These are phyloP conservation scores for Mortierella polycephala DNA, from an alignment of 371 early-diverging fungal genomes.

Conservation along the genomic window DNA sequence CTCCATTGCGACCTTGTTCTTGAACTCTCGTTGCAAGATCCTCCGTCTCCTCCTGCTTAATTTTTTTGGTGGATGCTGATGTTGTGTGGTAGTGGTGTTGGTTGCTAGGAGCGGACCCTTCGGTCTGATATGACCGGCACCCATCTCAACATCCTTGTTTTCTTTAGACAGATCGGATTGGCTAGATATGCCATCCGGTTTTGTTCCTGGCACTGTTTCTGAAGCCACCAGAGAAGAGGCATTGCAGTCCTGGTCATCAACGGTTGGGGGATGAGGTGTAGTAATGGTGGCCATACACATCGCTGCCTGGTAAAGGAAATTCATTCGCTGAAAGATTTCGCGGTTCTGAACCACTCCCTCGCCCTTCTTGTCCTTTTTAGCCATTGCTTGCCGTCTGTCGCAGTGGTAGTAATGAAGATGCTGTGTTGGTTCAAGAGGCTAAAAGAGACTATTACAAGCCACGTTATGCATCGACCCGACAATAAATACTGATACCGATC, in stretches of 20 bases:
- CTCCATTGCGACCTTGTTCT: constrained; percentile 33
- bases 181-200: not conserved
- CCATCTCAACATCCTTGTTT: constrained; percentile 2
- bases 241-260: too few species aligned
- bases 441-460: not conserved
- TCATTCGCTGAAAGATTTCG: constrained; percentile 53
- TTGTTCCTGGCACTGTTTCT: not conserved
- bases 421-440: not conserved
- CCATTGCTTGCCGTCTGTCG: constrained; percentile 24
- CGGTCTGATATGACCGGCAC: not conserved
- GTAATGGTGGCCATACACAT: constrained; percentile 49
- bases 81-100: not conserved
- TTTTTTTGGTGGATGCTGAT: not conserved
- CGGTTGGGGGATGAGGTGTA: not conserved
- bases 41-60: constrained; percentile 21
- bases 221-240: not conserved
- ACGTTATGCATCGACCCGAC: not conserved
- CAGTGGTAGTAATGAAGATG: not conserved
- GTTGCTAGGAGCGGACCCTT: not conserved
- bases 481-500: too few species aligned
- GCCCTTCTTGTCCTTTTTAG: constrained; percentile 51
- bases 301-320: constrained; percentile 53
- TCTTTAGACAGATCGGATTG: not conserved
- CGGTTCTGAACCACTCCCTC: constrained; percentile 39
- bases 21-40: constrained; percentile 16